A percentile compares a stretch with the other conserved stretches of the same genome.
Evolutionary conservation across 78 protist genomes (phyloP).

Genomic region (Planoprotostelium fungivorum): DNA sequence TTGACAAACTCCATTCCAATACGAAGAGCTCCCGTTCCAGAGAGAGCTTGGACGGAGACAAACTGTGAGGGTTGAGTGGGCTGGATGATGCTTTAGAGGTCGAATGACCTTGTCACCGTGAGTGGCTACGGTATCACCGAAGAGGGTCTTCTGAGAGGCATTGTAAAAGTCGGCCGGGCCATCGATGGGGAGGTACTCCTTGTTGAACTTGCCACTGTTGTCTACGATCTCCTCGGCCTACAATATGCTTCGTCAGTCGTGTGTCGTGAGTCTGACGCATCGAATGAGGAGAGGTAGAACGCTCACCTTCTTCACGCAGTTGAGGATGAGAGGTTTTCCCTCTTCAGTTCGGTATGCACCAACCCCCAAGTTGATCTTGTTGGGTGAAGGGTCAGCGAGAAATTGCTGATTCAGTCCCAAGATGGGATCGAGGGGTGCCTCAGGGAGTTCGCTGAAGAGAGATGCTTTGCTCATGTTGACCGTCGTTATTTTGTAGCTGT

Average conservation of each 20-base stretch:
- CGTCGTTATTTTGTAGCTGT: too few relatives aligned
- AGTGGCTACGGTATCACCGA: slow-evolving; percentile 56
- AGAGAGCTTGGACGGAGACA: slow-evolving; percentile 85
- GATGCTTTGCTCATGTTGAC: background rate
- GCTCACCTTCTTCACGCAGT: slow-evolving; percentile 54
- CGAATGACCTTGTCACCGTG: slow-evolving; percentile 11
- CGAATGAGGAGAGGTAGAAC: too few relatives aligned
- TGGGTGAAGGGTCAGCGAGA: slow-evolving; percentile 49
- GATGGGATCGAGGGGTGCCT: slow-evolving; percentile 74
- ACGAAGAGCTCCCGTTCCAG: slow-evolving; percentile 97
- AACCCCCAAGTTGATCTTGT: slow-evolving; percentile 72
- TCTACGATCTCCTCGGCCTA: background rate
- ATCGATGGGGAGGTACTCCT: slow-evolving; percentile 89
- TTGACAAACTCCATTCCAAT: slow-evolving; percentile 72
- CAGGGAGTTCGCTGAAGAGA: slow-evolving; percentile 29
- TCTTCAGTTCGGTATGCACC: slow-evolving; percentile 94
- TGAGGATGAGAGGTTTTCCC: slow-evolving; percentile 88
- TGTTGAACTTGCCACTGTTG: slow-evolving; percentile 4
- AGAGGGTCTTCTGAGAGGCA: slow-evolving; percentile 46
- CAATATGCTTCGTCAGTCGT: background rate
- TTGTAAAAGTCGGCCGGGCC: slow-evolving; percentile 72
- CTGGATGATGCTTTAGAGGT: background rate
- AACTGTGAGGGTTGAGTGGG: slow-evolving; percentile 5
- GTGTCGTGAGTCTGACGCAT: slow-evolving; percentile 3
- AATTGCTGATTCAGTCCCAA: slow-evolving; percentile 61